Conservation (phyloP, 768 basidiomycete genomes). For the Pholiota conissans region DNA sequence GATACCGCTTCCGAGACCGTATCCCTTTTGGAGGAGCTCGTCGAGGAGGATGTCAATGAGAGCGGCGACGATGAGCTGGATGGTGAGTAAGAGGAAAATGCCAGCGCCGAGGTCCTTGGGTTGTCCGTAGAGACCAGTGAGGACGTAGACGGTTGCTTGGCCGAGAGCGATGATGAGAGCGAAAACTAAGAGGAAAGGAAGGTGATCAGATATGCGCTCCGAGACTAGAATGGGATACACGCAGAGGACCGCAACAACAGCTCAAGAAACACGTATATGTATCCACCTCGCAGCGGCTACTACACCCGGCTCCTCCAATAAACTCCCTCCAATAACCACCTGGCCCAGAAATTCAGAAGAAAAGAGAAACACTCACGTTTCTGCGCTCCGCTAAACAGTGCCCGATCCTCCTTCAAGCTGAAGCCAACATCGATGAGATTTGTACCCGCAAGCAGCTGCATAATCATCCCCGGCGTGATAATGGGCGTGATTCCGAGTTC, state of each 20-base stretch:
- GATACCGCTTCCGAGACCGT: slow-evolving; percentile 98
- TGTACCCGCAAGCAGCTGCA: slow-evolving; percentile 97
- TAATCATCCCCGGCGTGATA: slow-evolving; percentile 98
- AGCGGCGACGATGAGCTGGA: slow-evolving; percentile 91
- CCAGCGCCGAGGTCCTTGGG: slow-evolving; percentile 93
- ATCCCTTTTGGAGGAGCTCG: slow-evolving; percentile 98
- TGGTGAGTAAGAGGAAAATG: slow-evolving; percentile 94
- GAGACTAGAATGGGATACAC: too few relatives aligned
- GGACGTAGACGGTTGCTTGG: slow-evolving; percentile 95
- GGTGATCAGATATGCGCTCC: too few relatives aligned
- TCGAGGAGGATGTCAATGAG: slow-evolving; percentile 98
- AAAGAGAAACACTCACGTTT: slow-evolving; percentile 94
- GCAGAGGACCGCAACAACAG: too few relatives aligned
- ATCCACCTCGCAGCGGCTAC: too few relatives aligned
- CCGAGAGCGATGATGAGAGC: slow-evolving; percentile 96
- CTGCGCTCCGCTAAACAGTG: slow-evolving; percentile 93
- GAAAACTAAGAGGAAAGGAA: too few relatives aligned
- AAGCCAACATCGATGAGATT: slow-evolving; percentile 98
- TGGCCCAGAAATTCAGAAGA: too few relatives aligned
- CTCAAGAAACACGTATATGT: too few relatives aligned
- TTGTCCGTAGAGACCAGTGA: slow-evolving; percentile 95
- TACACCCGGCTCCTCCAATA: too few relatives aligned
- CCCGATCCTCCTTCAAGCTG: slow-evolving; percentile 93
- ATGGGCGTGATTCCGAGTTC: slow-evolving; percentile 98
- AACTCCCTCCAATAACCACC: too few relatives aligned